A percentile compares a stretch with the other conserved stretches of the same genome.
phyloP scores from a whole-genome alignment of 306 rosid species.

The Lagenaria siceraria region DNA sequence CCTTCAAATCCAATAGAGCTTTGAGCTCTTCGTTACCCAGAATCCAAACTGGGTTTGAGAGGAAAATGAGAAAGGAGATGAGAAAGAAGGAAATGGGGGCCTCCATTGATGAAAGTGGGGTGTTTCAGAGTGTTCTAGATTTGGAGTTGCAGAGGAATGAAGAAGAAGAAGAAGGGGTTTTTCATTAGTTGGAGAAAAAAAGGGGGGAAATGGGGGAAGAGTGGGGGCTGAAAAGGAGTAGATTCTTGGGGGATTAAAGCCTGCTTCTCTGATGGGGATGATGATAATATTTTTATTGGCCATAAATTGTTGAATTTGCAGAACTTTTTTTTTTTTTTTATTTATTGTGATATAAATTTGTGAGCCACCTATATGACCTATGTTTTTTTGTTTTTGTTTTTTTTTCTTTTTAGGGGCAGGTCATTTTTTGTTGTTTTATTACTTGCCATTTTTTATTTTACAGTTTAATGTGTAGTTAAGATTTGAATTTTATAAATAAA shows the following conservation, averaged over 20 bases:
- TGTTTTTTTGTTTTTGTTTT: not conserved
- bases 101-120: not conserved
- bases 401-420: not conserved
- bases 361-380: not conserved
- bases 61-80: constrained; percentile 10
- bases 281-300: not conserved
- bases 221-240: not conserved
- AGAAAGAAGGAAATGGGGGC: not conserved
- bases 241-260: not conserved
- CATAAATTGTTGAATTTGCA: not conserved
- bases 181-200: not conserved
- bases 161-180: not conserved
- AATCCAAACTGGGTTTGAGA: constrained; percentile 1
- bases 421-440: not conserved
- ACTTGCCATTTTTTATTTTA: no score
- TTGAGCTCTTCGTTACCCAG: constrained; percentile 17
- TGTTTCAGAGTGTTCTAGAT: not conserved
- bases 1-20: constrained; percentile 27
- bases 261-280: not conserved
- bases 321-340: not conserved
- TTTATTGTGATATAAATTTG: not conserved
- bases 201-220: not conserved
- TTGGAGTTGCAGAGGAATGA: not conserved
- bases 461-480: no score
- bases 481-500: no score